Evolutionary conservation across 768 basidiomycete species (phyloP).

Genomic region (Boletus subparvulus): DNA sequence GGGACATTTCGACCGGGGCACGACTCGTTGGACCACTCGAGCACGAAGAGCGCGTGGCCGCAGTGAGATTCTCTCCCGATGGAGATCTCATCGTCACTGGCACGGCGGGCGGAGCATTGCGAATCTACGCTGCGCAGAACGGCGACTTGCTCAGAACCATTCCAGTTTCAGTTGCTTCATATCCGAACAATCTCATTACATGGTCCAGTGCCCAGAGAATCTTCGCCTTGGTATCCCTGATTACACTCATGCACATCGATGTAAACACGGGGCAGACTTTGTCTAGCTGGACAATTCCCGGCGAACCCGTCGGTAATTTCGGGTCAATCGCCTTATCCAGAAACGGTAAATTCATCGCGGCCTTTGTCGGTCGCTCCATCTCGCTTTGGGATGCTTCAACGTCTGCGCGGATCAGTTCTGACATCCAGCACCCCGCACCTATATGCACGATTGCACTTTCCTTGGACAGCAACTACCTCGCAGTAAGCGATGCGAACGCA

Average conservation of each 20-base stretch:
- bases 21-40: conserved; percentile 8
- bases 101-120: background rate
- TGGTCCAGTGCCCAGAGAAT: background rate
- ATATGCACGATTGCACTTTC: conserved; percentile 8
- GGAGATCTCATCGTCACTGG: conserved; percentile 1
- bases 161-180: background rate
- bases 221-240: background rate
- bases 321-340: background rate
- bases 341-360: background rate
- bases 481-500: background rate
- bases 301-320: background rate
- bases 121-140: conserved; percentile 1
- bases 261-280: background rate
- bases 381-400: conserved; percentile 8
- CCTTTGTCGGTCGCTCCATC: background rate
- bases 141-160: background rate
- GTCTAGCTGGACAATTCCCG: conserved; percentile 2
- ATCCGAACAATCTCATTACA: background rate
- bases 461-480: background rate
- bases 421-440: background rate
- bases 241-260: background rate
- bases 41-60: background rate
- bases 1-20: conserved; percentile 4
- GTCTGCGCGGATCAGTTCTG: background rate
- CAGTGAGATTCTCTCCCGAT: conserved; percentile 12